Evolutionary conservation across 2,329 filamentous ascomycete species (phyloP), one percentile per base, ranked within the genome.

Genomic region (Paraconiothyrium sp.): DNA sequence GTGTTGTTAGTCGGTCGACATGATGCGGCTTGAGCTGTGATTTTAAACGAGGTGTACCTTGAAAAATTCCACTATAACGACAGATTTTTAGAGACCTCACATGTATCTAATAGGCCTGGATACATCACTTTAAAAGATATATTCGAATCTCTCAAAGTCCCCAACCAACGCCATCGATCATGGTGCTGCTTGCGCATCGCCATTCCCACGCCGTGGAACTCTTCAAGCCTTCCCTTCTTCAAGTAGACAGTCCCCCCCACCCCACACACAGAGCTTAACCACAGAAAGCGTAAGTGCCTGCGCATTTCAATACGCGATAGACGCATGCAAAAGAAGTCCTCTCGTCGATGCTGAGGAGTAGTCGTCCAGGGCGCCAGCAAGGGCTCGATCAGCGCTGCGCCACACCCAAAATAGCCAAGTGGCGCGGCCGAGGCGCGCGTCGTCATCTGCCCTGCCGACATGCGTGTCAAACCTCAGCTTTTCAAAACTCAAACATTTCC

Each of bases 401-500:
- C 57, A 59, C 57, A 52, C 49, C 22, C 39, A 54, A 52, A 54
- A 52, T 52, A 52, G 41, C 49, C 39, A 10, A 2, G 48, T 54
- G 49, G 57, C 57, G 49, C 57, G 39, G n/a, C 34, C 32, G 32
- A n/a, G 49, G 49, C 49, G 32, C 37, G 49, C 49, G 50, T 54
- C 57, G 57, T 59, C 57, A 59, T 59, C 57, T 32, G 55, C 47
- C 46, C 13, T 39, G 34, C 58, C 50, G 54, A 35, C 44, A 24
- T 52, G 57, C 48, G 57, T 44, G 43, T 48, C 41, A 51, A 52
- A n/a, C 14, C 30, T 16, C 13, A 10, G 16, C 24, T 37, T 16
- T 11, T n/a, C 37, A 34, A 56, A 2, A 20, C 39, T 24, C 34
- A 57, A 47, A 57, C 22, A 35, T 16, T 14, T n/a, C 9, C 35